Evolutionary conservation across 176 grass and related monocot genomes (phyloP), one percentile per base, ranked within the genome.

Genomic region (Dactylis glomerata): DNA sequence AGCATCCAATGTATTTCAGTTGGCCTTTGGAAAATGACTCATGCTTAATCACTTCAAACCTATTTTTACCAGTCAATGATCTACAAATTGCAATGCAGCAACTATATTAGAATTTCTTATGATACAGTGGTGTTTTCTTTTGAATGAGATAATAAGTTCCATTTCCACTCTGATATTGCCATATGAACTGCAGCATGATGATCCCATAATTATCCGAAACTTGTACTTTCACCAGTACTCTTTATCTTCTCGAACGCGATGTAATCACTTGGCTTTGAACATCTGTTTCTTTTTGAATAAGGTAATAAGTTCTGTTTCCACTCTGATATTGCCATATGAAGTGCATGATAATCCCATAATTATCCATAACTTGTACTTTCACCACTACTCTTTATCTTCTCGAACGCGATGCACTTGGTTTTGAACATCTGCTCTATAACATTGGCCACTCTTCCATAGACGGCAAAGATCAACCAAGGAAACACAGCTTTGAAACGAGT

Each of bases 401-500:
- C n/a, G 14, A 71, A 69, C 0, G 11, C n/a, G 22, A 70, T 70
- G 37, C 26, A 47, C 58, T 68, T 89, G 5, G 22, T 2, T 34
- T 76, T 71, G 71, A 2, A 73, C 34, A 6, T 54, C 11, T 30
- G 0, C 23, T 90, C 4, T 37, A 30, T 84, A 73, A 61, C 38
- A 68, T 77, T 33, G 6, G 5, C 34, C 64, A 51, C 51, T 75
- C 52, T 77, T 85, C 63, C 3, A 15, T 87, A 98, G 92, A 98
- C 95, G 0, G 89, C 92, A 37, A 98, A 98, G 81, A 98, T 95
- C 47, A 98, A 98, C 27, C 92, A 95, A 77, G 95, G 92, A 31
- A 98, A 98, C 37, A 92, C 83, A 46, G 95, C 95, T 40, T 80
- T 98, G 30, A 95, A 98, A 83, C 76, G 92, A 88, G 95, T 98